Percentiles rank a stretch among this genome's conserved stretches.
phyloP scores from a whole-genome alignment of 2,329 filamentous ascomycete species.

The Botrytis byssoidea region DNA sequence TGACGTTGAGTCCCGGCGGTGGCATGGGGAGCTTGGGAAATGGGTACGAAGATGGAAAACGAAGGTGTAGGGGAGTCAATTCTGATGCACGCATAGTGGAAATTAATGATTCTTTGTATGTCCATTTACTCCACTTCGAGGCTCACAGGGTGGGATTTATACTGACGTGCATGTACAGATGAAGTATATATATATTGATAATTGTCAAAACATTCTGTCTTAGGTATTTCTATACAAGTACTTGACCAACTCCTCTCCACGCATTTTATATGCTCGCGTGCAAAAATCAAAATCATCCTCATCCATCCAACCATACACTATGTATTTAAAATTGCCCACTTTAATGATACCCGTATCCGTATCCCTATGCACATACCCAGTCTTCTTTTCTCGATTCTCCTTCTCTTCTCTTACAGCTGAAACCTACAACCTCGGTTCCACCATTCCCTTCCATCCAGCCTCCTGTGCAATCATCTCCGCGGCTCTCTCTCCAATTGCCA shows the following conservation, averaged over 20 bases:
- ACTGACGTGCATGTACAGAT: neutral
- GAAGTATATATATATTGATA: neutral
- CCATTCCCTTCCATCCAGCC: constrained; percentile 56
- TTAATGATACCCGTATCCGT: neutral
- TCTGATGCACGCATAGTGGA: too few species aligned
- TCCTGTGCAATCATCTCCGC: constrained; percentile 81
- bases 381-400: neutral
- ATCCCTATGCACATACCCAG: neutral
- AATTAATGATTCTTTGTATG: neutral
- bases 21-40: too few species aligned
- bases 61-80: too few species aligned
- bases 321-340: neutral
- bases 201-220: neutral
- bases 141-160: neutral
- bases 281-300: neutral
- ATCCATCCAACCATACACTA: neutral
- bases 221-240: neutral
- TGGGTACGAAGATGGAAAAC: too few species aligned
- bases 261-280: neutral
- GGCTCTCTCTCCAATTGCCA: constrained; percentile 78
- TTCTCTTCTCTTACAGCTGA: neutral
- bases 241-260: neutral
- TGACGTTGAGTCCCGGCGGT: neutral
- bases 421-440: constrained; percentile 33
- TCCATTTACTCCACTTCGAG: neutral